Evolutionary conservation across 352 stramenopile species (phyloP), one percentile per base, ranked within the genome.

Genomic region (Pythium folliculosum): DNA sequence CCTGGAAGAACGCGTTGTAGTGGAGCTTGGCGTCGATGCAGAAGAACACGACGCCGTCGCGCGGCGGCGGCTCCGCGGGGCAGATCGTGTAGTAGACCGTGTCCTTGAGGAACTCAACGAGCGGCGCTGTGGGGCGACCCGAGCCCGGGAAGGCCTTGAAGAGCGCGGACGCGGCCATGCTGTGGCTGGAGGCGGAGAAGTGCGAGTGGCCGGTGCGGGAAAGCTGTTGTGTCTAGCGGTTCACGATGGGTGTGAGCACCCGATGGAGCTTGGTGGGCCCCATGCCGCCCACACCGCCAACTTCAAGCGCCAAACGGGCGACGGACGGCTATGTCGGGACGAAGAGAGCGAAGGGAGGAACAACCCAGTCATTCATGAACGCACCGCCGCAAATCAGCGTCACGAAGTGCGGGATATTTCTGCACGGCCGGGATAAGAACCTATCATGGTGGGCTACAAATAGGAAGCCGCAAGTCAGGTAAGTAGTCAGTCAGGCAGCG

Each of bases 1-100:
- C 96, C 19, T 98, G 78, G 78, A 97, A 99, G 69, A 98, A 98
- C 65, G 97, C 97, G 84, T 92, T 97, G 75, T 99, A 99, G 1
- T 90, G 53, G 50, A 98, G 77, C 67, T 95, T 82, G 16, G 79
- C 63, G 77, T 96, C 89, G 55, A 96, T 92, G 22, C 67, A 90
- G 69, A 96, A 97, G 72, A 82, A 94, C 37, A 78, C 71, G 50
- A 72, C 54, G 35, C 55, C 47, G n/a, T 75, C 63, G 22, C 56
- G 50, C 25, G 75, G 58, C n/a, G 48, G 27, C 0, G 71, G 71
- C 7, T 77, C 71, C 2, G 22, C 49, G 0, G 61, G 10, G 16
- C 52, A 62, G 23, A 63, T 53, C 23, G 67, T 78, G 68, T 77
- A 86, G 68, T 77, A 80, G 27, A 86, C 73, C 2, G 67, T 53